Evolutionary conservation across 192 early-diverging fungal species (phyloP).

Genomic region (Diversispora epigaea): DNA sequence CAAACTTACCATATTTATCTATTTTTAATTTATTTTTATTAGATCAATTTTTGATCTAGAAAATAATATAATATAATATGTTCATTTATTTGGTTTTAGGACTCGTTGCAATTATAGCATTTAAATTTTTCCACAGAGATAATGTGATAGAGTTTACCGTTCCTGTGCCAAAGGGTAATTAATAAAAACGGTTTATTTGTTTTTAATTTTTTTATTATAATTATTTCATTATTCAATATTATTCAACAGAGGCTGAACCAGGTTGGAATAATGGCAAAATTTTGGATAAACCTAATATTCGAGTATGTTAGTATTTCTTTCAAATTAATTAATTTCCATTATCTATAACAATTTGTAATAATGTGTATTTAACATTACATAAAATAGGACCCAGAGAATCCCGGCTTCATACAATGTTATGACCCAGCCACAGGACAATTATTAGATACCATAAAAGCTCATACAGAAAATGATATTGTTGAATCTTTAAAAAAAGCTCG

Average conservation of each 20-base stretch:
- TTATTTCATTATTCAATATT: neutral
- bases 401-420: slow-evolving; percentile 70
- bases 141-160: neutral
- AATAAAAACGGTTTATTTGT: neutral
- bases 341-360: neutral
- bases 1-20: no score
- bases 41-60: no score
- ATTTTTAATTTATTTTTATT: no score
- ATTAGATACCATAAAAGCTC: slow-evolving; percentile 60
- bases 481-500: slow-evolving; percentile 56
- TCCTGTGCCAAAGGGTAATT: slow-evolving; percentile 1
- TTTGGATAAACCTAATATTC: slow-evolving; percentile 47
- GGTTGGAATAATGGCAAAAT: slow-evolving; percentile 52
- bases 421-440: slow-evolving; percentile 82
- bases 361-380: neutral
- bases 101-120: no score
- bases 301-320: slow-evolving; percentile 34
- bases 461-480: slow-evolving; percentile 57
- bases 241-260: slow-evolving; percentile 43
- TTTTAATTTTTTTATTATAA: neutral
- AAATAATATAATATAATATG: no score
- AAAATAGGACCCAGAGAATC: slow-evolving; percentile 46
- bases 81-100: no score
- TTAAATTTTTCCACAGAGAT: neutral
- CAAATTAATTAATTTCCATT: neutral